Conservation (phyloP, 2,329 filamentous ascomycete genomes). For the Microascus cirrosus region DNA sequence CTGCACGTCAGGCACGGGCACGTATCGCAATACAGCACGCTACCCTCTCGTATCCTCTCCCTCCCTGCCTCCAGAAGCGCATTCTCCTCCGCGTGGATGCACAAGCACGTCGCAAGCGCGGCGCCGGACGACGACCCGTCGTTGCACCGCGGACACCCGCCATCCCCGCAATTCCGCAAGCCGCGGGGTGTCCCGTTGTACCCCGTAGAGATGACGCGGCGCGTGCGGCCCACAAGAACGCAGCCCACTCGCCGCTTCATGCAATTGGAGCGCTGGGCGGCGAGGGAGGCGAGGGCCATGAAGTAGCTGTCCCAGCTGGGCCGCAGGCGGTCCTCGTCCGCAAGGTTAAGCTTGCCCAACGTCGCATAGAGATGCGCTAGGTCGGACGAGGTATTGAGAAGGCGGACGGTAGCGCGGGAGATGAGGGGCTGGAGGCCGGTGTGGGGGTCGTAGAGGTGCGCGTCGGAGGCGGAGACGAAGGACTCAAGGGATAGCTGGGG, state of each 20-base stretch:
- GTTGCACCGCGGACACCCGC: constrained; percentile 85
- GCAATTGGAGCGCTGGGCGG: constrained; percentile 85
- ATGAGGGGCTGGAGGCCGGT: constrained; percentile 65
- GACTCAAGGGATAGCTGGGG: constrained; percentile 29
- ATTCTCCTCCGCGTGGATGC: constrained; percentile 97
- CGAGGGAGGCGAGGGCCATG: constrained; percentile 89
- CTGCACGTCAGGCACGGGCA: constrained; percentile 96
- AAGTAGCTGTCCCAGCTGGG: constrained; percentile 97
- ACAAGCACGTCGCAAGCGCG: constrained; percentile 76
- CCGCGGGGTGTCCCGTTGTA: constrained; percentile 97
- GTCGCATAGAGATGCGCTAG: constrained; percentile 61
- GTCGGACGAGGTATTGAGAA: constrained; percentile 74
- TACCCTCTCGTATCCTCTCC: constrained; percentile 73
- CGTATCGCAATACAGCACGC: constrained; percentile 87
- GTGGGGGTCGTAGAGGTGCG: constrained; percentile 58
- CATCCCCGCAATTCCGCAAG: constrained; percentile 81
- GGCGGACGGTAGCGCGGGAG: constrained; percentile 68
- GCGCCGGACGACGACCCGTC: constrained; percentile 57
- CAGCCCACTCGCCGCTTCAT: constrained; percentile 97
- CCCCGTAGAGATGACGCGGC: constrained; percentile 83
- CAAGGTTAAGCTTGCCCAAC: constrained; percentile 63
- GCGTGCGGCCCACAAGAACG: constrained; percentile 71
- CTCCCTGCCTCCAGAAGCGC: constrained; percentile 87
- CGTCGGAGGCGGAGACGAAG: constrained; percentile 53
- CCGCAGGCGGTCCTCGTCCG: constrained; percentile 67